Evolutionary conservation across 2,329 filamentous ascomycete genomes (phyloP), one percentile per base, ranked within the genome.

Genomic region (Trichoderma sp.): DNA sequence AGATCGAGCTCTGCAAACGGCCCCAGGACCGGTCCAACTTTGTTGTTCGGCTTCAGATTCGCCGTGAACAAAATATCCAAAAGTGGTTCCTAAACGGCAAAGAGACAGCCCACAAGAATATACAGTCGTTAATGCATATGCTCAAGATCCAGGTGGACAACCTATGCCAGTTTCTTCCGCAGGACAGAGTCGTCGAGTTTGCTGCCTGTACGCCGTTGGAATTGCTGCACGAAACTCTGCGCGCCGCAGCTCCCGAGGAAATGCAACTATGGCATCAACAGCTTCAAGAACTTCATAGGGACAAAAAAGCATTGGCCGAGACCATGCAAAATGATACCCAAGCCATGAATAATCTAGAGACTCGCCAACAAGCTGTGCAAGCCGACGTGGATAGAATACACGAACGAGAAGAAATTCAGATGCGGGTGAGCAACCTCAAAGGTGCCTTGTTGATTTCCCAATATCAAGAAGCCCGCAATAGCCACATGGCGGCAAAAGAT

Each of bases 71-170:
- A 65, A 96, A 95, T 76, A 91, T 88, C 72, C 89, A 89, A 35
- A 86, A 87, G n/a, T 99, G 91, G 82, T 90, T 84, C 76, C 77
- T 98, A 35, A 90, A 97, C 76, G 89, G 89, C 48, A 86, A 84
- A 70, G 84, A 86, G 66, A 79, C 83, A 5, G 84, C 84, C 1
- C 86, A 89, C 70, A 90, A 89, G 73, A 83, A 83, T 4, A 84
- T 98, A 7, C 84, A 90, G 72, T 80, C 84, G 10, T 81, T 97
- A 58, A 91, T 90, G 69, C 86, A 83, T 68, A 84, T 84, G 10
- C 89, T 97, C 74, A 90, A 90, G 58, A 98, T 99, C 61, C 95
- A 99, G 78, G 92, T 98, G 71, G 95, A 99, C 81, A 99, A 99
- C 73, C 84, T 99, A 2, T 99, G 95, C 77, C 95, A 99, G 77